Evolutionary conservation across 495 filamentous ascomycete genomes (phyloP).

Genomic region (Parmelia sp.): DNA sequence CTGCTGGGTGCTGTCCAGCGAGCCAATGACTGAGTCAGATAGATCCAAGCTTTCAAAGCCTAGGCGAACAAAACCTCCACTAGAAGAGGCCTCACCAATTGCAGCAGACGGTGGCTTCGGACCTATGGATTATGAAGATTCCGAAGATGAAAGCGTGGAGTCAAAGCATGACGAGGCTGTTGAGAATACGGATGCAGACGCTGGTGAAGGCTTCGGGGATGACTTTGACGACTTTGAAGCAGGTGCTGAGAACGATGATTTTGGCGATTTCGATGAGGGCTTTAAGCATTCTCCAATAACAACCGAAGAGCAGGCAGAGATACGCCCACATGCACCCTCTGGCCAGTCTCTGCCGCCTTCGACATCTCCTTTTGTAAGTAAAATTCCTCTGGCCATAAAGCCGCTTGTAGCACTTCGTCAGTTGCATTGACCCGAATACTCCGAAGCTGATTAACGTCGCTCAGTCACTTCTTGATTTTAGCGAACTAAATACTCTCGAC

Average conservation of each 20-base stretch:
- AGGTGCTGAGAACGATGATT: slow-evolving; percentile 61
- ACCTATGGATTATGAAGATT: slow-evolving; percentile 35
- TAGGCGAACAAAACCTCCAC: slow-evolving; percentile 24
- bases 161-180: slow-evolving; percentile 37
- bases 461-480: slow-evolving; percentile 69
- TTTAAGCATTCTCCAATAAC: slow-evolving; percentile 53
- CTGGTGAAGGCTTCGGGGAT: slow-evolving; percentile 63
- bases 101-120: slow-evolving; percentile 36
- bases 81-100: slow-evolving; percentile 24
- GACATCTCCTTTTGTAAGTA: slow-evolving; percentile 45
- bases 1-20: slow-evolving; percentile 35
- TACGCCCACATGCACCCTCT: slow-evolving; percentile 37
- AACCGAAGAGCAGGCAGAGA: slow-evolving; percentile 41
- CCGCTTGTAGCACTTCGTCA: neutral
- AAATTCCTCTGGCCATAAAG: neutral
- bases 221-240: slow-evolving; percentile 98
- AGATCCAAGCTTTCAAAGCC: slow-evolving; percentile 34
- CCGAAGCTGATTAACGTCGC: slow-evolving; percentile 15
- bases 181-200: slow-evolving; percentile 34
- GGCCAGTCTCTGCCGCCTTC: slow-evolving; percentile 38
- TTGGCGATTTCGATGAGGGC: slow-evolving; percentile 86
- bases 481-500: slow-evolving; percentile 47
- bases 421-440: neutral
- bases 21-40: slow-evolving; percentile 54
- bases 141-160: slow-evolving; percentile 38